phyloP scores from a whole-genome alignment of 768 basidiomycete genomes.

The Royoungia palumana region DNA sequence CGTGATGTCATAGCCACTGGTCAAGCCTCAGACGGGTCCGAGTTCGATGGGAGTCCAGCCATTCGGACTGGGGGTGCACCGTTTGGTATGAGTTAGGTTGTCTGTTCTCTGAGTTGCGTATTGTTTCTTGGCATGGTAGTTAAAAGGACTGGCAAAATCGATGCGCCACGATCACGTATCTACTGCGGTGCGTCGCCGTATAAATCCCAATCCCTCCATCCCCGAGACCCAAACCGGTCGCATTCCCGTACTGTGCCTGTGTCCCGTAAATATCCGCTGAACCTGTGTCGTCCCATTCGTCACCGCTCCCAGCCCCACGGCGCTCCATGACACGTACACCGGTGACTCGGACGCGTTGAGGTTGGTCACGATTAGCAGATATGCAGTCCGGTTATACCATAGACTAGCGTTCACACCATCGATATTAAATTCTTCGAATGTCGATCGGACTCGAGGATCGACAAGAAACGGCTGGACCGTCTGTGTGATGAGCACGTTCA shows the following conservation, averaged over 20 bases:
- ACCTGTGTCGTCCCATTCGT: constrained; percentile 17
- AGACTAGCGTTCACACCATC: constrained; percentile 22
- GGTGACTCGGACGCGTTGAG: background rate
- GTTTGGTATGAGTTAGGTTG: constrained; percentile 25
- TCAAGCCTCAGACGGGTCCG: constrained; percentile 29
- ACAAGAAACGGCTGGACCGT: constrained; percentile 23
- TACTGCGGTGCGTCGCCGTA: constrained; percentile 4
- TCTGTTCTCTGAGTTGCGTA: no score
- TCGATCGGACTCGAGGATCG: constrained; percentile 1
- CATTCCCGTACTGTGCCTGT: constrained; percentile 7
- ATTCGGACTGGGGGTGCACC: constrained; percentile 31
- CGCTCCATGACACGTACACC: constrained; percentile 16
- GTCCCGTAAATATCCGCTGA: constrained; percentile 9
- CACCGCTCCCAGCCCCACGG: constrained; percentile 14
- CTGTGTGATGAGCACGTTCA: constrained; percentile 6
- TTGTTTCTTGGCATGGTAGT: no score
- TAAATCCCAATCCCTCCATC: constrained; percentile 25
- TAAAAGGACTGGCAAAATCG: no score
- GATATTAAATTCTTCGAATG: constrained; percentile 4
- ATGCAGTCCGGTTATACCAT: constrained; percentile 21
- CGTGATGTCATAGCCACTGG: constrained; percentile 28
- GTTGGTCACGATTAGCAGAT: constrained; percentile 21
- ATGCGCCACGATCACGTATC: no score
- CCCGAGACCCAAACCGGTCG: constrained; percentile 19
- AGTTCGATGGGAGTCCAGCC: constrained; percentile 13